Evolutionary conservation across 176 grass and related monocot genomes (phyloP), one percentile per base, ranked within the genome.

Genomic region (Ensete ventricosum): DNA sequence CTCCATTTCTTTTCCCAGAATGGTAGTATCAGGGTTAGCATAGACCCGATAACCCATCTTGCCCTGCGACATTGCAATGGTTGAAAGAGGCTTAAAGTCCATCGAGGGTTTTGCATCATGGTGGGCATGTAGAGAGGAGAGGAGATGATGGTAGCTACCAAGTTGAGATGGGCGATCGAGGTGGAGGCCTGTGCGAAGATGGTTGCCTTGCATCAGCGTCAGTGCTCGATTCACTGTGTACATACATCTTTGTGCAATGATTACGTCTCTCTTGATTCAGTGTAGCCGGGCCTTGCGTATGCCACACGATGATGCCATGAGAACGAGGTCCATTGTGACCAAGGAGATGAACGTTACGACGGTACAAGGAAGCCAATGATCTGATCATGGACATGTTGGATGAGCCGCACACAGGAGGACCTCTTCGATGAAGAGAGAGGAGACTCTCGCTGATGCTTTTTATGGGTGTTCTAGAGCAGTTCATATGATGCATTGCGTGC

Each of bases 1-100:
- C 49, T 52, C 92, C 85, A 90, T 82, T 80, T 81, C 10, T 81
- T 84, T 16, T 88, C 83, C 64, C 84, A 1, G 16, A 92, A 81
- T 1, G 92, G 92, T 1, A 86, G 10, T 11, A 86, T 3, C 0
- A 76, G 24, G 9, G 89, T 84, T 1, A 81, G 65, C 22, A 82
- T 1, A 2, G 85, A 90, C 43, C 89, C 87, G 17, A 90, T 34
- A 9, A 77, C 76, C 85, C 88, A 60, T 81, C 75, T 88, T 24
- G 70, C 79, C 87, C 92, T 92, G 83, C 51, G n/a, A 60, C 8
- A 69, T 50, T 69, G 43, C 24, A 25, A 60, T 2, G 6, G 9
- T 68, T 22, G 14, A 16, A 72, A 55, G 57, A 16, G 34, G 4
- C 0, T 6, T 43, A 43, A 43, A 43, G 34, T 43, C 34, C 34